Evolutionary conservation across 2,329 filamentous ascomycete species (phyloP).

Genomic region (Neoarthrinium moseri): DNA sequence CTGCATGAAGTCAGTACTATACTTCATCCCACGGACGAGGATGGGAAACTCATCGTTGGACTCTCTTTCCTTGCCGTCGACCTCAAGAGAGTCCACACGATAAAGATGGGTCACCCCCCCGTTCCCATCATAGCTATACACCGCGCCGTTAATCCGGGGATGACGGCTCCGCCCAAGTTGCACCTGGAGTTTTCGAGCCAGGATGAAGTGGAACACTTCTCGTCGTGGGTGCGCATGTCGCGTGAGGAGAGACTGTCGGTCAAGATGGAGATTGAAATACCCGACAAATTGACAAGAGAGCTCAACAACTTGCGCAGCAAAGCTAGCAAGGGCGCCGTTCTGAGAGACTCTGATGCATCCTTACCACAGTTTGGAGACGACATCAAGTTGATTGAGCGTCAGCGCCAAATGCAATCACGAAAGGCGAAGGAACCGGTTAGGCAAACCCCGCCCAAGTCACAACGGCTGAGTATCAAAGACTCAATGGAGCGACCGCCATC

Average conservation of each 20-base stretch:
- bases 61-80: slow-evolving; percentile 22
- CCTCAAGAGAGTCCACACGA: slow-evolving; percentile 11
- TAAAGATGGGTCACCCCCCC: neutral
- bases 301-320: neutral
- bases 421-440: neutral
- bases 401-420: slow-evolving; percentile 9
- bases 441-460: neutral
- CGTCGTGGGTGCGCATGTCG: slow-evolving; percentile 18
- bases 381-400: slow-evolving; percentile 22
- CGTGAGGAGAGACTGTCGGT: neutral
- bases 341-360: neutral
- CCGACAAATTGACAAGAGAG: neutral
- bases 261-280: neutral
- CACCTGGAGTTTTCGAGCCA: slow-evolving; percentile 21
- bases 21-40: slow-evolving; percentile 19
- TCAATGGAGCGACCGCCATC: neutral
- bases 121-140: slow-evolving; percentile 13
- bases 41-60: slow-evolving; percentile 12
- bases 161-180: slow-evolving; percentile 14
- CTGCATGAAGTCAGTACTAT: slow-evolving; percentile 19
- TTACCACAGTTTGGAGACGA: slow-evolving; percentile 12
- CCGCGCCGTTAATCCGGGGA: slow-evolving; percentile 4
- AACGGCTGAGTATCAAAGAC: slow-evolving; percentile 16
- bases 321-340: neutral
- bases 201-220: slow-evolving; percentile 16